Evolutionary conservation across 106 monocot species (phyloP), one percentile per base, ranked within the genome.

Genomic region (Dioscorea dumetorum): DNA sequence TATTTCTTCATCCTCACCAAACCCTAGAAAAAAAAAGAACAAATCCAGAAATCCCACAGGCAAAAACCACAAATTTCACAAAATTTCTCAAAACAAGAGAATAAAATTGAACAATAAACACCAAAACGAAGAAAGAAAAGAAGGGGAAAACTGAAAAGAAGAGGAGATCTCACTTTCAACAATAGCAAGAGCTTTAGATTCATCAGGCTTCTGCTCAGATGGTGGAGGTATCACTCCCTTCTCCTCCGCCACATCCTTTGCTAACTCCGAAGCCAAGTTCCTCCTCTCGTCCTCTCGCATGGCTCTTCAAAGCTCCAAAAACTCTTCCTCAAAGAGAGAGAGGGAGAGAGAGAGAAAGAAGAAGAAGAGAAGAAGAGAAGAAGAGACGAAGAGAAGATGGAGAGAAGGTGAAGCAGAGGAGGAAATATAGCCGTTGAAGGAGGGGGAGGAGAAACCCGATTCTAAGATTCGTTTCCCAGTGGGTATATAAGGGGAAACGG

Each of bases 181-280:
- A 20, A 80, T 49, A 52, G 67, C 66, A 49, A 87, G 80, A 17
- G 83, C 73, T 50, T 87, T 83, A 49, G 72, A 77, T 34, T 83
- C 83, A 57, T 80, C 80, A 49, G 53, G 50, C 72, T 82, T 80
- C 56, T 57, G 67, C 61, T 82, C 79, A 67, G 69, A 49, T 8
- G 63, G 67, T 50, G 83, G 76, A n/a, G 76, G 76, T 41, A 77
- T 71, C 57, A 80, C 79, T 28, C 69, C 59, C 74, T 87, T 83
- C 83, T 80, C 87, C 71, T 87, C 87, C 13, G 80, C 64, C 13
- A 82, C 82, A 33, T 86, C 86, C 66, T 82, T 82, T 14, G 79
- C 24, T 16, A 72, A 13, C 70, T 73, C 82, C 58, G 75, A 5
- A 48, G 19, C 58, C 12, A 66, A 41, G 41, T 41, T 41, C 41